These are phyloP conservation scores for Globisporangium cystogenes DNA, from an alignment of 352 stramenopile species.

Conservation along the genomic window DNA sequence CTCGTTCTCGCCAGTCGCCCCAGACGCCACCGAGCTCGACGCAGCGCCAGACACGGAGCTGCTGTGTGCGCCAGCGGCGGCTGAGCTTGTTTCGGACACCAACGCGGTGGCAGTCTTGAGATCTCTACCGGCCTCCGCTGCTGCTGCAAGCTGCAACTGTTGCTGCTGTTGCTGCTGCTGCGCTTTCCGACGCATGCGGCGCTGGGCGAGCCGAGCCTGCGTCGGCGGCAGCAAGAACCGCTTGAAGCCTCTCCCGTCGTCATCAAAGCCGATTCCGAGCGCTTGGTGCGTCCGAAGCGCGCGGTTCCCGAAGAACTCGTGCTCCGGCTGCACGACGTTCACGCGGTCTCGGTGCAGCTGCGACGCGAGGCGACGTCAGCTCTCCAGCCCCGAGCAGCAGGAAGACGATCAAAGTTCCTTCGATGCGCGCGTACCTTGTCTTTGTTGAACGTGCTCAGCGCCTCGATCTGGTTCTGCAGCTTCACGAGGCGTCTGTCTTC, in stretches of 20 bases:
- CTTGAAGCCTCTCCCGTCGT: slow-evolving; percentile 33
- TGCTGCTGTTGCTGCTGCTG: slow-evolving; percentile 19
- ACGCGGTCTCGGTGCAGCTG: slow-evolving; percentile 63
- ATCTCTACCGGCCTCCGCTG: slow-evolving; percentile 10
- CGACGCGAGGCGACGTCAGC: not conserved
- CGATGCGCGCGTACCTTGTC: slow-evolving; percentile 38
- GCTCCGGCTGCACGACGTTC: slow-evolving; percentile 54
- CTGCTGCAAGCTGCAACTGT: slow-evolving; percentile 7
- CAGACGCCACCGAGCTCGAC: not conserved
- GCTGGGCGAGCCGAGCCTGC: slow-evolving; percentile 21
- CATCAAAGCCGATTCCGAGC: slow-evolving; percentile 24
- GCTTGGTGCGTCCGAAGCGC: slow-evolving; percentile 23
- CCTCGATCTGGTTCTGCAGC: slow-evolving; percentile 92
- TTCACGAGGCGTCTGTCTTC: slow-evolving; percentile 92
- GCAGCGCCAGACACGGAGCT: slow-evolving; percentile 1
- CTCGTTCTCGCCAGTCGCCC: slow-evolving; percentile 28
- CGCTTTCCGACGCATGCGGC: slow-evolving; percentile 30
- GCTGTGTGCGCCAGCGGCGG: not conserved
- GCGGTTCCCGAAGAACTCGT: slow-evolving; percentile 41
- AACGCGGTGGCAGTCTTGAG: slow-evolving; percentile 13
- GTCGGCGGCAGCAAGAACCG: slow-evolving; percentile 28
- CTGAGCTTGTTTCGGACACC: not conserved
- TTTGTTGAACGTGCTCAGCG: slow-evolving; percentile 76
- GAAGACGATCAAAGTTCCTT: not conserved
- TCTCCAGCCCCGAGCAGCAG: not conserved